A percentile compares a stretch with the other conserved stretches of the same genome.
These are phyloP conservation scores for Cyberlindnera xylosilytica DNA, from an alignment of 805 yeast genomes.

Conservation along the genomic window DNA sequence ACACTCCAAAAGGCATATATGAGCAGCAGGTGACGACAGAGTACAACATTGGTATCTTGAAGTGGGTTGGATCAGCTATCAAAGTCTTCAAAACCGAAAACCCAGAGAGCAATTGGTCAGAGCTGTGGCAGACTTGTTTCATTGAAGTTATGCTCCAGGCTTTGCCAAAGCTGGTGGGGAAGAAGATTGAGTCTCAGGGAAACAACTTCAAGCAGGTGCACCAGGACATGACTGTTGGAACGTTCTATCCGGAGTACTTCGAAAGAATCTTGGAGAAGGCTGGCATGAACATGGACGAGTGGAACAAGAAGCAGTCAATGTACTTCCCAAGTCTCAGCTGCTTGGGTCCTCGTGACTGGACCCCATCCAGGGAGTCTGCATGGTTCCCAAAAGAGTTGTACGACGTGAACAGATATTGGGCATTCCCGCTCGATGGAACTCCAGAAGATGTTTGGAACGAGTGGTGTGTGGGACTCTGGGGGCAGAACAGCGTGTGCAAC, in stretches of 20 bases:
- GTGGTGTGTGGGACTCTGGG: constrained; percentile 5
- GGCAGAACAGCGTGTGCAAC: constrained; percentile 1
- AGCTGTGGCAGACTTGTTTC: not conserved
- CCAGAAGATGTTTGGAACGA: constrained; percentile 8
- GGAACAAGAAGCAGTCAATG: not conserved
- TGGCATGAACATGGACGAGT: not conserved
- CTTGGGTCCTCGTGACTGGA: not conserved
- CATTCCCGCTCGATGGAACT: not conserved
- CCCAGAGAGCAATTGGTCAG: not conserved
- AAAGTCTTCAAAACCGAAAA: not conserved
- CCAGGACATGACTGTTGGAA: not conserved
- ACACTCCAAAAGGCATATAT: not conserved
- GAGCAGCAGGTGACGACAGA: not conserved
- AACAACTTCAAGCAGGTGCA: too few species aligned
- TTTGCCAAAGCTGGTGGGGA: not conserved
- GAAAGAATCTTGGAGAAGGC: not conserved
- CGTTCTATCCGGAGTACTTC: not conserved
- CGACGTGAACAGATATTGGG: constrained; percentile 4
- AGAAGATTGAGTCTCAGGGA: not conserved
- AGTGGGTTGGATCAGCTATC: not conserved
- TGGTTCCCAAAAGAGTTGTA: not conserved
- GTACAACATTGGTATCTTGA: not conserved
- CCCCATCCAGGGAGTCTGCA: not conserved
- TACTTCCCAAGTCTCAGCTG: not conserved
- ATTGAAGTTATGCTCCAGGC: not conserved